Percentiles rank a stretch among this genome's conserved stretches.
phyloP scores from a whole-genome alignment of 2,329 filamentous ascomycete genomes.

The Beauveria brongniartii region DNA sequence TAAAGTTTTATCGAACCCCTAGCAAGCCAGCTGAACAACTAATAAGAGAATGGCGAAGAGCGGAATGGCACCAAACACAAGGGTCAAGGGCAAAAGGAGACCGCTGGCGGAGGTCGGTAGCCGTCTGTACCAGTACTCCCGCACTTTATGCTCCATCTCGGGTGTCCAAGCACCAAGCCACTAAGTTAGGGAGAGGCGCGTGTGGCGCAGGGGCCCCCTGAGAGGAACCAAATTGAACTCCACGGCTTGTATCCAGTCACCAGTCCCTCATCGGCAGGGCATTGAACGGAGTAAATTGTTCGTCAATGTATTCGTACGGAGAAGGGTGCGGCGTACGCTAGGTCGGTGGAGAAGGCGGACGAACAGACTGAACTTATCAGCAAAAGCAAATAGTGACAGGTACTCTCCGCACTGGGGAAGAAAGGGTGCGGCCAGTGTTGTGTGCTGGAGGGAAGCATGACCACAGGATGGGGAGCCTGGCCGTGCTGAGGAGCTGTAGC shows the following conservation, averaged over 20 bases:
- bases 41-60: background rate
- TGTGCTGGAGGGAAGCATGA: background rate
- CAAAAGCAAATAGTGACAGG: slow-evolving; percentile 1
- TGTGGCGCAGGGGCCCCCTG: slow-evolving; percentile 9
- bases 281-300: slow-evolving; percentile 72
- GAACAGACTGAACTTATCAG: slow-evolving; percentile 4
- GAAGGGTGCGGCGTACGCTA: background rate
- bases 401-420: background rate
- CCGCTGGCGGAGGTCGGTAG: background rate
- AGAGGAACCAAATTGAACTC: slow-evolving; percentile 1
- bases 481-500: background rate
- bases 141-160: background rate
- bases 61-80: background rate
- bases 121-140: background rate
- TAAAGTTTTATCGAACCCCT: background rate
- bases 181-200: background rate
- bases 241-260: background rate
- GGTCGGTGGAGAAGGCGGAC: slow-evolving; percentile 3
- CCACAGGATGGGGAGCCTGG: background rate
- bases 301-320: background rate
- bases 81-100: background rate
- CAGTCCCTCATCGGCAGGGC: slow-evolving; percentile 56
- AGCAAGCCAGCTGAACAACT: background rate
- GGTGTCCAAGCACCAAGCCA: background rate
- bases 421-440: background rate